Base-by-base conservation (phyloP, 148 eudicot genomes). In the Rhododendron mucronatum region DNA sequence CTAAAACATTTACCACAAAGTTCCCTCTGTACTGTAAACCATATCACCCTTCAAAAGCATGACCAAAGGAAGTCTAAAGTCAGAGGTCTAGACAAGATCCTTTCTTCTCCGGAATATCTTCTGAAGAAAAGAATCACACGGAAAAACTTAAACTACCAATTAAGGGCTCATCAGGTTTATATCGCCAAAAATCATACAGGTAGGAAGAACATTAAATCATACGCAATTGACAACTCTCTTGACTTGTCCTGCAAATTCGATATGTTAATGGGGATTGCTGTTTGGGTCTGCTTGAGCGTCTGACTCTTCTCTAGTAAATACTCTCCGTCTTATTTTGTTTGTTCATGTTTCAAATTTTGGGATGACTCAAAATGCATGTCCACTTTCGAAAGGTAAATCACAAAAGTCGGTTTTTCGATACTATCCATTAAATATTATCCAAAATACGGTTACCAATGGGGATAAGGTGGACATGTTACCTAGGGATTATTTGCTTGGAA, bases 1-100 rank as follows among this genome's bases (percentile, higher is more conserved):
- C 45, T 81, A 9, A 81, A 82, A 61, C 18, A 82, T 59, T 82
- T 20, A 82, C 73, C 18, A 39, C 74, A 82, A 61, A 37, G 39
- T 59, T 37, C 18, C 50, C 50, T 21, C 21, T 10, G 20, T 47
- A 37, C 8, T 26, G n/a, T 33, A 8, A 81, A 45, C 3, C 23
- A 30, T 30, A 53, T 81, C 69, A 53, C 67, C 69, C 47, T 57
- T 81, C 67, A 53, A 53, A 81, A 81, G 45, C 47, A 7, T 81
- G 44, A 37, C 2, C 13, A 3, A 11, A 55, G 59, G 30, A 21
- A 82, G 50, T 39, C 28, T 59, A 26, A 82, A 14, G 45, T 18
- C 18, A 1, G 57, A 51, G 33, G 14, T 26, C 37, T 28, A 57
- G 37, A 57, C 41, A 12, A 35, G 55, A 45, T 30, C 82, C 82